Conservation (phyloP, 2,329 filamentous ascomycete species). For the Rachicladosporium sp. region DNA sequence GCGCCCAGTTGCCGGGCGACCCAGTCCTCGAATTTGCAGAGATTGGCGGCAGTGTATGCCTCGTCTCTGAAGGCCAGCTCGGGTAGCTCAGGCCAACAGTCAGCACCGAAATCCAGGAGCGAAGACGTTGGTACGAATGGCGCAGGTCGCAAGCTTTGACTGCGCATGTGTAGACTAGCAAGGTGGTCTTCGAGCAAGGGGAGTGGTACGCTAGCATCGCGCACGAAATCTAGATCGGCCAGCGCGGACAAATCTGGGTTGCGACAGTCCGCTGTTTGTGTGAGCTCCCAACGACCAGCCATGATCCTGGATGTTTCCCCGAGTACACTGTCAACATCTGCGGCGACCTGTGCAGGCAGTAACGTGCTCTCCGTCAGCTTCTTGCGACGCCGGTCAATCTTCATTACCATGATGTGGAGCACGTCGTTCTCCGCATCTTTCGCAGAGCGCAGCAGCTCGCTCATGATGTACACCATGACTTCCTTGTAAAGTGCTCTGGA, state of each 20-base stretch:
- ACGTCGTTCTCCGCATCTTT: background rate
- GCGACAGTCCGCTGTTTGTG: too few relatives aligned
- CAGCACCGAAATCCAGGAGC: conserved; percentile 1
- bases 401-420: conserved; percentile 1
- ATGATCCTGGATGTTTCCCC: background rate
- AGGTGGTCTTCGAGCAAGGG: conserved; percentile 11
- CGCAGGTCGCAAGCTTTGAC: too few relatives aligned
- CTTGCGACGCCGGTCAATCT: background rate
- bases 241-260: background rate
- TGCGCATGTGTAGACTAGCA: conserved; percentile 1
- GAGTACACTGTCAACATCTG: conserved; percentile 18
- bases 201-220: conserved; percentile 6
- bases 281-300: background rate
- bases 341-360: conserved; percentile 46
- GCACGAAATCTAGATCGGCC: conserved; percentile 7
- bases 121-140: conserved; percentile 7
- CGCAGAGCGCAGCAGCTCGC: conserved; percentile 30
- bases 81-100: conserved; percentile 5
- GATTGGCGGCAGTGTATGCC: conserved; percentile 3
- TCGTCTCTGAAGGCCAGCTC: conserved; percentile 1
- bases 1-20: conserved; percentile 6
- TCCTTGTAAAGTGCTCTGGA: conserved; percentile 15
- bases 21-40: conserved; percentile 12
- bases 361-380: background rate
- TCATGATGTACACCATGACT: conserved; percentile 36